phyloP scores from a whole-genome alignment of 2,329 filamentous ascomycete species.

The Emmonsiellopsis sp. region DNA sequence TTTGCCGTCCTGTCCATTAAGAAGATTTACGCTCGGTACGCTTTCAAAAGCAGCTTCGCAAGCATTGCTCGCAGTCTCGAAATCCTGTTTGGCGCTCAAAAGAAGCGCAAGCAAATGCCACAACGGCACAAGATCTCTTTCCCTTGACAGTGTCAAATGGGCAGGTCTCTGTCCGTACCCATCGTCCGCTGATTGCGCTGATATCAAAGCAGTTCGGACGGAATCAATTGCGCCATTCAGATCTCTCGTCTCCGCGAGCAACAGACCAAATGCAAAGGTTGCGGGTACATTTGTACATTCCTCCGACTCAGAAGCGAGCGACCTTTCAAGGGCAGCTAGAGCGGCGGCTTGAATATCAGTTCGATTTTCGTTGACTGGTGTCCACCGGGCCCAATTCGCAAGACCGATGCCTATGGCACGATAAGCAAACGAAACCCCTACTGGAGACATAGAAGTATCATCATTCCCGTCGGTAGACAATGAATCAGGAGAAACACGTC shows the following conservation, averaged over 20 bases:
- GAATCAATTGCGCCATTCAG: conserved; percentile 71
- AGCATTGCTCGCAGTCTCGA: conserved; percentile 64
- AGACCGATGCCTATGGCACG: conserved; percentile 77
- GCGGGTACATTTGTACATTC: conserved; percentile 62
- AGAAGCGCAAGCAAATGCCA: conserved; percentile 88
- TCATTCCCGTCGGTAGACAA: conserved; percentile 5
- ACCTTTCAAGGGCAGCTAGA: conserved; percentile 63
- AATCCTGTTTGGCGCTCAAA: conserved; percentile 78
- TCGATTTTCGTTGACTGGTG: conserved; percentile 62
- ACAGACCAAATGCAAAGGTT: conserved; percentile 68
- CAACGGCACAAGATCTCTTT: conserved; percentile 57
- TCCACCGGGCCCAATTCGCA: conserved; percentile 77
- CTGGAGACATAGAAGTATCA: conserved; percentile 40
- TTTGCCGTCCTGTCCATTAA: conserved; percentile 56
- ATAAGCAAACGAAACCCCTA: conserved; percentile 61
- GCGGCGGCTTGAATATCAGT: conserved; percentile 68
- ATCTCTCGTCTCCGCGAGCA: conserved; percentile 82
- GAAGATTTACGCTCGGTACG: conserved; percentile 60
- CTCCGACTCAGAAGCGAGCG: conserved; percentile 57
- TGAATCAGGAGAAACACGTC: conserved; percentile 6
- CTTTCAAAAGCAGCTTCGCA: conserved; percentile 90
- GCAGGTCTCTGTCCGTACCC: conserved; percentile 14
- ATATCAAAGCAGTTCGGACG: conserved; percentile 64
- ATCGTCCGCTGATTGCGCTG: conserved; percentile 22
- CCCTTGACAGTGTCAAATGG: conserved; percentile 22